Base-by-base conservation (phyloP, 2,329 filamentous ascomycete species). In the Xylaria sp. region DNA sequence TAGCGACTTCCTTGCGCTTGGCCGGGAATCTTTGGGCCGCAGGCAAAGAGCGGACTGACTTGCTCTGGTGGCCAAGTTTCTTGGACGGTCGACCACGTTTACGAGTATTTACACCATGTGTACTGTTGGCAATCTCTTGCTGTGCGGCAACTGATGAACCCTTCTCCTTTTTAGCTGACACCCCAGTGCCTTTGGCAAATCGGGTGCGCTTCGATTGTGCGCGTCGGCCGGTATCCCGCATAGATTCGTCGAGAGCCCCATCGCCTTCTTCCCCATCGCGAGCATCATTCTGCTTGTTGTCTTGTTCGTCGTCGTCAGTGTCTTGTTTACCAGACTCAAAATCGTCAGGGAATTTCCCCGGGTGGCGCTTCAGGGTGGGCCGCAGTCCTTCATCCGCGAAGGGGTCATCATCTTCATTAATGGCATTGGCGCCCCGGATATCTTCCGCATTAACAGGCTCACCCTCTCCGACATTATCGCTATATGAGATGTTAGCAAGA, bases 1-100 rank as follows among this genome's bases (percentile, higher is more conserved):
- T 2, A 10, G n/a, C 19, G 21, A 5, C 49, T 31, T 41, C 47
- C 54, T 64, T 62, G 48, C 49, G 47, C 51, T 66, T 64, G 33
- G 3, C 19, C 8, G 4, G 8, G 8, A n/a, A 1, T 2, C 17
- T 33, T 25, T 33, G 17, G 33, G 38, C 9, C 41, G 6, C 8
- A 21, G 23, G 25, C 27, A 10, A 10, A 25, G 53, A 40, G 9
- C 3, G 13, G 4, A 17, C 33, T 19, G 19, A 15, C 19, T 17
- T n/a, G 15, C 2, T 7, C 23, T 1, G 9, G 11, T 37, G 5
- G n/a, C 25, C 7, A 23, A 7, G n/a, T 11, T 35, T 52, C 19
- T 57, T 61, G 13, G 44, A 11, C 2, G 57, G 49, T 35, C 57
- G 60, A 17, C 58, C 53, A 53, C 54, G 56, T 15, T 15, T 35